These are phyloP conservation scores for Juncus inflexus DNA, from an alignment of 176 grass and related monocot genomes.

Conservation along the genomic window DNA sequence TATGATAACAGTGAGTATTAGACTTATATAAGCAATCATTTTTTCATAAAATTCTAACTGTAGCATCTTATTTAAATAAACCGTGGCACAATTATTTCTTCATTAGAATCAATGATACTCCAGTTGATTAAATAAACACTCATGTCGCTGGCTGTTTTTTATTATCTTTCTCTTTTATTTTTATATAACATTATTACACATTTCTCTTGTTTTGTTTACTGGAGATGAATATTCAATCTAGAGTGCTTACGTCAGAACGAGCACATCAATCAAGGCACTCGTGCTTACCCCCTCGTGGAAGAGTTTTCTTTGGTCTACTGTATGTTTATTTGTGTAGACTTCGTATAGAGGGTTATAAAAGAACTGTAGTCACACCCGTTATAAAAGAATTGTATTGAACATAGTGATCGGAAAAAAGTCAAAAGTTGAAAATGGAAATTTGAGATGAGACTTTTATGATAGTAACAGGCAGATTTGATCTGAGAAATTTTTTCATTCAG, in stretches of 20 bases:
- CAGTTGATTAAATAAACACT: no score
- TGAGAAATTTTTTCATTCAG: conserved; percentile 19
- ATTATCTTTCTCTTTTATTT: background rate
- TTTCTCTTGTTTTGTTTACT: background rate
- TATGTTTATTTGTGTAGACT: no score
- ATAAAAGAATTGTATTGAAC: background rate
- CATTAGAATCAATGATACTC: no score
- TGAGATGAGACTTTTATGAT: conserved; percentile 9
- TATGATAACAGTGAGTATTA: no score
- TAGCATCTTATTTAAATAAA: no score
- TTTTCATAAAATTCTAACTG: no score
- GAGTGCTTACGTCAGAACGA: conserved; percentile 13
- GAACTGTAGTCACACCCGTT: background rate
- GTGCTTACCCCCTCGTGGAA: conserved; percentile 7
- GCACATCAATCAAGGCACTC: conserved; percentile 24
- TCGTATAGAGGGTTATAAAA: background rate
- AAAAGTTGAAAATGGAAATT: background rate
- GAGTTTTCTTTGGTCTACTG: no score
- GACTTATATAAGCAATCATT: no score
- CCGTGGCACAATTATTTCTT: no score
- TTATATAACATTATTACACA: no score
- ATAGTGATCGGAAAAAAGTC: background rate
- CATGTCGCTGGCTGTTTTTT: conserved; percentile 5
- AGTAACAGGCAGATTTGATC: conserved; percentile 9
- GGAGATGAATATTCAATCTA: background rate